phyloP scores from a whole-genome alignment of 148 eudicot species.

The Fagopyrum esculentum region DNA sequence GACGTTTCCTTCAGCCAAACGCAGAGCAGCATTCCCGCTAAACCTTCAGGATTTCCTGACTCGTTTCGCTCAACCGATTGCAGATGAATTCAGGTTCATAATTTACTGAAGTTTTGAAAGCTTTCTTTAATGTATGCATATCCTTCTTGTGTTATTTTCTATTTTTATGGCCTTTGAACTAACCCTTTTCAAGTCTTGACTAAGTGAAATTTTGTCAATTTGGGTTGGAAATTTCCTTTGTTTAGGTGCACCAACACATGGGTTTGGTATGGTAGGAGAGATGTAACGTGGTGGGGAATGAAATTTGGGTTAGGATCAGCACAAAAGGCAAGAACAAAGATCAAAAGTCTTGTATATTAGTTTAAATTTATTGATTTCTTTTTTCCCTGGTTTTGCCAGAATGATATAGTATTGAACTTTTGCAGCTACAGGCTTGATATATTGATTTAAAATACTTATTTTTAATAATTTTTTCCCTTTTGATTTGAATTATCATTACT shows the following conservation, averaged over 20 bases:
- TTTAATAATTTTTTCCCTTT: not conserved
- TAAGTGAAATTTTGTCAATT: constrained; percentile 1
- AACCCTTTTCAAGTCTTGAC: not conserved
- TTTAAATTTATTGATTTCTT: not conserved
- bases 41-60: constrained; percentile 37
- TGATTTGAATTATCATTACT: not conserved
- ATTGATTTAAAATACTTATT: too few relatives aligned
- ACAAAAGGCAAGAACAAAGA: constrained; percentile 7
- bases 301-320: constrained; percentile 1
- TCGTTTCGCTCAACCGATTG: constrained; percentile 33
- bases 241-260: constrained; percentile 10
- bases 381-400: not conserved
- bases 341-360: constrained; percentile 8
- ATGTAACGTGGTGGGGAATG: constrained; percentile 13
- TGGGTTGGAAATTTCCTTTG: not conserved
- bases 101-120: not conserved
- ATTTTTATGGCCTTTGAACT: not conserved
- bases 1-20: constrained; percentile 26
- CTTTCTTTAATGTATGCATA: not conserved
- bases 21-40: constrained; percentile 35
- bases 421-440: not conserved
- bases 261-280: constrained; percentile 13
- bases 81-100: constrained; percentile 17
- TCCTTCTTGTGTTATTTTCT: not conserved
- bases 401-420: not conserved